Base-by-base conservation (phyloP, 371 early-diverging fungal species). In the Mucor plumbeus region DNA sequence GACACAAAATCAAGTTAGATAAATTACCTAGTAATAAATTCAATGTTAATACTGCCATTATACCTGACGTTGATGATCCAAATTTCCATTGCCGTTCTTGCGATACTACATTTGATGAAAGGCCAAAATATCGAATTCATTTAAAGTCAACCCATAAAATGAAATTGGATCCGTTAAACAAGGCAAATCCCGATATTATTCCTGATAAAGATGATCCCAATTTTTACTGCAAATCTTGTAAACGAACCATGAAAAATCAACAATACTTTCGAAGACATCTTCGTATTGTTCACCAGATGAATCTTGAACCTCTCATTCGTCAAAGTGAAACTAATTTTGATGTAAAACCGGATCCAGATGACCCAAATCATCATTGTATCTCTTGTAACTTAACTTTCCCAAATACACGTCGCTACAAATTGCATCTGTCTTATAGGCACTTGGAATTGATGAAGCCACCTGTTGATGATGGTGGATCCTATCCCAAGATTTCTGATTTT, bases 21-120 rank as follows among this genome's bases (percentile, higher is more conserved):
- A 50, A 21, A 21, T 26, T 50, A 4, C 21, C 11, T 5, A 26
- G 26, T 19, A 8, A 19, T 4, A 11, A 5, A 26, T 50, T 26
- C 10, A 21, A 50, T 8, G 13, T 26, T 4, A 21, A 50, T 50
- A 26, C 21, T 1, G 19, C 50, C 26, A 50, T 50, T 26, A 50
- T 50, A 4, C 59, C 59, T 15, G 59, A 59, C 14, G 39, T 59
- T 9, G 59, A 59, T 21, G 59, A 59, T 21, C 59, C 39, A 4
- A 36, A 39, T 7, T 59, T 59, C 5, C 14, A 59, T 39, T 59
- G 59, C 26, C 19, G 13, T 7, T 59, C 59, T 15, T 59, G 59
- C 14, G 19, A 59, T 10, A 14, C 10, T 26, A 59, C 36, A 11
- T 39, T 59, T 21, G 59, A 0, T 1, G 39, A 7, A 21, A 39